Conservation (phyloP, 306 rosid genomes). For the Quillaja saponaria region DNA sequence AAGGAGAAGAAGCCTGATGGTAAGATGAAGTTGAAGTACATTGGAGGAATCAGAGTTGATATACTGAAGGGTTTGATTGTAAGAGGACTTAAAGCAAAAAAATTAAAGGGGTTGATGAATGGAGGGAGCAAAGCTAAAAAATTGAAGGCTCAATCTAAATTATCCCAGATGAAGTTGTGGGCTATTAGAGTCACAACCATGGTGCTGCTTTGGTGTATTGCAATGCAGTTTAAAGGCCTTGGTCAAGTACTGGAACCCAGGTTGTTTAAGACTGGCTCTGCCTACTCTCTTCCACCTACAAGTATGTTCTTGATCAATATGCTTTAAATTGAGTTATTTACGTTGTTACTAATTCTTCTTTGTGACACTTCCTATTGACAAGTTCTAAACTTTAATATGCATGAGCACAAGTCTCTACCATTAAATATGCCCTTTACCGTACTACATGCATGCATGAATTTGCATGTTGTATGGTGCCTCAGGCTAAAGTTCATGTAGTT, state of each 20-base stretch:
- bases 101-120: constrained; percentile 40
- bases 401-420: too few species aligned
- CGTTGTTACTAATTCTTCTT: too few species aligned
- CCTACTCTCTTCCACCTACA: constrained; percentile 29
- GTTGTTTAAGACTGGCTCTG: constrained; percentile 30
- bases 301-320: constrained; percentile 24
- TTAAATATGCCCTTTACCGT: too few species aligned
- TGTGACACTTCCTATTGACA: too few species aligned
- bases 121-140: constrained; percentile 36
- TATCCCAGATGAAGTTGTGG: constrained; percentile 43
- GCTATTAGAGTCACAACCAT: constrained; percentile 35
- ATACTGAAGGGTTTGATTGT: constrained; percentile 21
- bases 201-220: constrained; percentile 49
- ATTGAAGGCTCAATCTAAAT: constrained; percentile 25
- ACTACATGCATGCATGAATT: constrained; percentile 8
- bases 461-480: constrained; percentile 6
- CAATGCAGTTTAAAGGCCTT: constrained; percentile 41
- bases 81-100: constrained; percentile 38
- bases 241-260: constrained; percentile 29
- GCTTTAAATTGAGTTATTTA: too few species aligned
- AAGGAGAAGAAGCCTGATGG: constrained; percentile 31
- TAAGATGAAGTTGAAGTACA: constrained; percentile 22
- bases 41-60: constrained; percentile 28
- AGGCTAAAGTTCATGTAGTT: neutral
- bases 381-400: too few species aligned